Conservation (phyloP, 2,329 filamentous ascomycete species). For the Volutella citrinella region DNA sequence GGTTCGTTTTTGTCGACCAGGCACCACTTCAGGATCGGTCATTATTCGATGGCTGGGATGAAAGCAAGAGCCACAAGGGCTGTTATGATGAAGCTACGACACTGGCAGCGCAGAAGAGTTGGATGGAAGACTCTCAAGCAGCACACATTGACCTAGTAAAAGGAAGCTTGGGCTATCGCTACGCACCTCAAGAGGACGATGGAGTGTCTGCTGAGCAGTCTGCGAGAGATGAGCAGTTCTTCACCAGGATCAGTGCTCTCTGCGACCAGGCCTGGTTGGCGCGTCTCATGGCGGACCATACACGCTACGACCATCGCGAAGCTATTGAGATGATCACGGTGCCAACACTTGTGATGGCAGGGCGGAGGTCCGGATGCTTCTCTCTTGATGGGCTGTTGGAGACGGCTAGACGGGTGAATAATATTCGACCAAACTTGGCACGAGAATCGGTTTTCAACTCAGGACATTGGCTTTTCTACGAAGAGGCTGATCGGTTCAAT, state of each 20-base stretch:
- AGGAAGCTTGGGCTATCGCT: slow-evolving; percentile 22
- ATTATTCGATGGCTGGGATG: slow-evolving; percentile 20
- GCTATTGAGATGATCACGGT: slow-evolving; percentile 22
- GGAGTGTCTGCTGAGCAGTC: slow-evolving; percentile 18
- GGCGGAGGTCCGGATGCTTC: slow-evolving; percentile 23
- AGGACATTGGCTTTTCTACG: slow-evolving; percentile 26
- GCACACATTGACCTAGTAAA: slow-evolving; percentile 22
- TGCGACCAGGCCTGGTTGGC: slow-evolving; percentile 25
- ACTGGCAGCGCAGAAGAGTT: slow-evolving; percentile 20
- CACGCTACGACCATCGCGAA: slow-evolving; percentile 25
- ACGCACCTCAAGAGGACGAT: slow-evolving; percentile 19
- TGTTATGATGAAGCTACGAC: slow-evolving; percentile 24
- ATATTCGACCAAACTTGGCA: slow-evolving; percentile 15
- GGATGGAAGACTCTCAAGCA: slow-evolving; percentile 19
- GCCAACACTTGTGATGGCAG: slow-evolving; percentile 25
- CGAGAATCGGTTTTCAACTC: slow-evolving; percentile 21
- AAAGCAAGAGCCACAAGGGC: slow-evolving; percentile 20
- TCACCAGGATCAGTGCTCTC: slow-evolving; percentile 22
- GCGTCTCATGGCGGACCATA: slow-evolving; percentile 24
- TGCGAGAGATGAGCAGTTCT: slow-evolving; percentile 21
- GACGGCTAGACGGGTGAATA: slow-evolving; percentile 21
- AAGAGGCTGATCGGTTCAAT: slow-evolving; percentile 24
- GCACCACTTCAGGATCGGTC: slow-evolving; percentile 25
- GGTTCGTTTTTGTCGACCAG: slow-evolving; percentile 26
- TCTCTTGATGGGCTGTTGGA: slow-evolving; percentile 25